Percentiles rank a stretch among this genome's conserved stretches.
These are phyloP conservation scores for Apiospora arundinis DNA, from an alignment of 2,329 filamentous ascomycete species.

Conservation along the genomic window DNA sequence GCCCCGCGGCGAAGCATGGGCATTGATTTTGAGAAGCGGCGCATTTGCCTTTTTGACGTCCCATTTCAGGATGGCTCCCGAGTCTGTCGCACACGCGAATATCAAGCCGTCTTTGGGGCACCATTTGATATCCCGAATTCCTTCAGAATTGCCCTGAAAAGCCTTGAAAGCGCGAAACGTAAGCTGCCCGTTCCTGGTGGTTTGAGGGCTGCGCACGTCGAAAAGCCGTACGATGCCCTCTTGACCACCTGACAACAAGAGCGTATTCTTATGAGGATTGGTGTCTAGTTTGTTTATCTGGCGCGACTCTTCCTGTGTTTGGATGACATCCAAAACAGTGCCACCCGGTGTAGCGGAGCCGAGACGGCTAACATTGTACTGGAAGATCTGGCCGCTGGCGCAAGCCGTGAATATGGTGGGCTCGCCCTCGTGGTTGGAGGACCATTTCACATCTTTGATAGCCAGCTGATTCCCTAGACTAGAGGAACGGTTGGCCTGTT, in stretches of 20 bases:
- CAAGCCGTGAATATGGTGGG: constrained; percentile 67
- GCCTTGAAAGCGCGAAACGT: constrained; percentile 56
- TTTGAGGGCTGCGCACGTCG: constrained; percentile 57
- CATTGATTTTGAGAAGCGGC: constrained; percentile 65
- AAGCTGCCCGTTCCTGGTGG: constrained; percentile 54
- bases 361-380: constrained; percentile 64
- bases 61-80: constrained; percentile 68
- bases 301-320: constrained; percentile 66
- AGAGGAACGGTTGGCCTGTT: constrained; percentile 51
- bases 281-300: constrained; percentile 70
- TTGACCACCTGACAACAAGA: constrained; percentile 67
- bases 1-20: constrained; percentile 60
- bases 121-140: constrained; percentile 69
- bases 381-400: constrained; percentile 68
- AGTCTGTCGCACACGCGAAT: constrained; percentile 70
- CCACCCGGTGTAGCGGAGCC: constrained; percentile 48
- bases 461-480: constrained; percentile 63
- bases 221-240: constrained; percentile 69
- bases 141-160: constrained; percentile 60
- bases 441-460: constrained; percentile 68
- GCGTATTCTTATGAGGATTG: constrained; percentile 64
- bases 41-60: constrained; percentile 61
- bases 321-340: constrained; percentile 59
- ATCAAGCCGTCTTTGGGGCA: constrained; percentile 66
- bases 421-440: constrained; percentile 49